Conservation (phyloP, 192 early-diverging fungal genomes). For the Rhizophagus prolifer region DNA sequence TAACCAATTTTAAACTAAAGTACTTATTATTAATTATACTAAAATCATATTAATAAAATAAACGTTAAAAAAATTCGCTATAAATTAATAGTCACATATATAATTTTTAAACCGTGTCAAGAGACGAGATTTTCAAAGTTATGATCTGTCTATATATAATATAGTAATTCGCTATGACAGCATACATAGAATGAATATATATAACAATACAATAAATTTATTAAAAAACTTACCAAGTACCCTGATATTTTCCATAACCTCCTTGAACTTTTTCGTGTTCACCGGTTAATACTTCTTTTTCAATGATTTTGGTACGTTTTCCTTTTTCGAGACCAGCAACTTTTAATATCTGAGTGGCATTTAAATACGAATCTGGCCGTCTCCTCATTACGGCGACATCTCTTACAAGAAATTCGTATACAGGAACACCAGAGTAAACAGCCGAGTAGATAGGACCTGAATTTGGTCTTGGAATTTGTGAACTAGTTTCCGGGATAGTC, state of each 20-base stretch:
- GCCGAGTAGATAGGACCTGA: constrained; percentile 49
- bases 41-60: no score
- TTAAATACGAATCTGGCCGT: constrained; percentile 76
- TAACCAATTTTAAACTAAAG: neutral
- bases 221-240: constrained; percentile 66
- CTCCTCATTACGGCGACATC: constrained; percentile 79
- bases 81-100: neutral
- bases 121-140: neutral
- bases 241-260: constrained; percentile 94
- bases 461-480: constrained; percentile 33
- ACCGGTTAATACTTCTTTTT: constrained; percentile 77
- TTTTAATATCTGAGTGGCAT: constrained; percentile 93
- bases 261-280: constrained; percentile 94
- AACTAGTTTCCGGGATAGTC: neutral
- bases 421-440: constrained; percentile 64
- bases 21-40: neutral
- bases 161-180: no score
- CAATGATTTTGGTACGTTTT: constrained; percentile 83
- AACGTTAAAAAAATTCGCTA: neutral
- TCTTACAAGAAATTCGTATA: constrained; percentile 76
- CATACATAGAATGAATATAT: neutral
- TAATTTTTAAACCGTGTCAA: neutral
- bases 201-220: neutral
- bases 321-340: constrained; percentile 86
- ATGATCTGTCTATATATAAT: neutral